These are phyloP conservation scores for Gloeopeniophorella convolvens DNA, from an alignment of 768 basidiomycete genomes.

Conservation along the genomic window DNA sequence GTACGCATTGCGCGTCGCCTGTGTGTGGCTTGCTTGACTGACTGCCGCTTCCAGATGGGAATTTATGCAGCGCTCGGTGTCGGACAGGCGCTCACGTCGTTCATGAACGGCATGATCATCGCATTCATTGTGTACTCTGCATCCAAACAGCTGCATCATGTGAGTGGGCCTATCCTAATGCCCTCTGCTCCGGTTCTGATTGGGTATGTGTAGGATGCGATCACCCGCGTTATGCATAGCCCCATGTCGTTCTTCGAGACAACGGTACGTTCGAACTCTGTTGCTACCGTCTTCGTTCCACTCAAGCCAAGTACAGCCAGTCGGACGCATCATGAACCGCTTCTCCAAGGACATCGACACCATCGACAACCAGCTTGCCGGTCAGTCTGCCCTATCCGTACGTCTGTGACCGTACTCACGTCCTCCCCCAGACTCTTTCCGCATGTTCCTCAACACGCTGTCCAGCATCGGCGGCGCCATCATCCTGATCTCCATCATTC, in stretches of 20 bases:
- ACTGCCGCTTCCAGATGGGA: slow-evolving; percentile 53
- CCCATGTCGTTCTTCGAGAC: slow-evolving; percentile 92
- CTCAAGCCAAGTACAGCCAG: slow-evolving; percentile 39
- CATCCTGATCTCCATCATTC: slow-evolving; percentile 67
- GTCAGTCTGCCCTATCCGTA: slow-evolving; percentile 25
- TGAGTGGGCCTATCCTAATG: too few relatives aligned
- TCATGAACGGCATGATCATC: slow-evolving; percentile 59
- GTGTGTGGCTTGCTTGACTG: neutral
- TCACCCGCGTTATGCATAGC: slow-evolving; percentile 68
- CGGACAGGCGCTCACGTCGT: slow-evolving; percentile 59
- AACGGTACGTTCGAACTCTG: slow-evolving; percentile 39
- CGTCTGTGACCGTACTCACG: slow-evolving; percentile 2
- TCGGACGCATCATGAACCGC: slow-evolving; percentile 86
- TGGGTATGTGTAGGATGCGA: slow-evolving; percentile 40
- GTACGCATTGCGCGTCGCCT: slow-evolving; percentile 30
- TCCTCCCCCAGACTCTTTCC: slow-evolving; percentile 48
- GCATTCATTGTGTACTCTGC: slow-evolving; percentile 73
- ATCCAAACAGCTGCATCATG: slow-evolving; percentile 60
- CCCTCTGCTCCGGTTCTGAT: neutral
- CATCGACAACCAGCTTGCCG: slow-evolving; percentile 65
- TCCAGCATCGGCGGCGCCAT: slow-evolving; percentile 67
- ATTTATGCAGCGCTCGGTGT: slow-evolving; percentile 72
- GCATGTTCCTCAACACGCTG: slow-evolving; percentile 61
- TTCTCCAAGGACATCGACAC: slow-evolving; percentile 87
- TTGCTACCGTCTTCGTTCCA: slow-evolving; percentile 7